A percentile compares a stretch with the other conserved stretches of the same genome.
phyloP scores from a whole-genome alignment of 2,329 filamentous ascomycete genomes.

The Escovopsis sp. region DNA sequence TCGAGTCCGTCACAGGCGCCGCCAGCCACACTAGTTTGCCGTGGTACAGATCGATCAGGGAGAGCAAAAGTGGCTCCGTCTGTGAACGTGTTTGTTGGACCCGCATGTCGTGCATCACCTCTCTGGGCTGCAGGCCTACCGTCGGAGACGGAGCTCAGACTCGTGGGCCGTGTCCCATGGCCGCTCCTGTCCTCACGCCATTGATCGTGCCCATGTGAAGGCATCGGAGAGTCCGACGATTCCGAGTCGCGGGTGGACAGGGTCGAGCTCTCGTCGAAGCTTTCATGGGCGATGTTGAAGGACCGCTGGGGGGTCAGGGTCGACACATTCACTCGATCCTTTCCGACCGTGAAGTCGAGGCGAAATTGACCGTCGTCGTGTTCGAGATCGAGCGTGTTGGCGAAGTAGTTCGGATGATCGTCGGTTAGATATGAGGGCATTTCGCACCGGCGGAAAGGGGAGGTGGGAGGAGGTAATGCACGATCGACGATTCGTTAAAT shows the following conservation, averaged over 20 bases:
- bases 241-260: slow-evolving; percentile 38
- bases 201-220: slow-evolving; percentile 22
- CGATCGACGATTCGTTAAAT: slow-evolving; percentile 5
- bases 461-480: background rate
- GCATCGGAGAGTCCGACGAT: slow-evolving; percentile 30
- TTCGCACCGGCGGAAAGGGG: slow-evolving; percentile 11
- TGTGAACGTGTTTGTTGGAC: slow-evolving; percentile 9
- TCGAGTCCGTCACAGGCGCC: slow-evolving; percentile 8
- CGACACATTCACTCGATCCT: slow-evolving; percentile 22
- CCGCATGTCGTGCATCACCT: slow-evolving; percentile 15
- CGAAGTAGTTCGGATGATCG: slow-evolving; percentile 27
- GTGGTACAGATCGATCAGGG: slow-evolving; percentile 16
- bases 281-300: slow-evolving; percentile 31
- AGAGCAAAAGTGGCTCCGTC: slow-evolving; percentile 15
- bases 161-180: slow-evolving; percentile 30
- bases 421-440: slow-evolving; percentile 43
- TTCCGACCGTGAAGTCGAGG: slow-evolving; percentile 17
- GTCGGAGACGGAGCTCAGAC: slow-evolving; percentile 45
- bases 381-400: slow-evolving; percentile 28
- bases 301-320: slow-evolving; percentile 26
- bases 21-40: slow-evolving; percentile 5
- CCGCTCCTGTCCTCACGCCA: slow-evolving; percentile 9
- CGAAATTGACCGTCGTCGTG: slow-evolving; percentile 22
- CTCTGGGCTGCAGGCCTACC: slow-evolving; percentile 29
- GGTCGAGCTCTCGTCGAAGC: slow-evolving; percentile 39